Percentiles rank a stretch among this genome's conserved stretches.
Evolutionary conservation across 768 basidiomycete genomes (phyloP).

Genomic region (Pleurotus eryngii): DNA sequence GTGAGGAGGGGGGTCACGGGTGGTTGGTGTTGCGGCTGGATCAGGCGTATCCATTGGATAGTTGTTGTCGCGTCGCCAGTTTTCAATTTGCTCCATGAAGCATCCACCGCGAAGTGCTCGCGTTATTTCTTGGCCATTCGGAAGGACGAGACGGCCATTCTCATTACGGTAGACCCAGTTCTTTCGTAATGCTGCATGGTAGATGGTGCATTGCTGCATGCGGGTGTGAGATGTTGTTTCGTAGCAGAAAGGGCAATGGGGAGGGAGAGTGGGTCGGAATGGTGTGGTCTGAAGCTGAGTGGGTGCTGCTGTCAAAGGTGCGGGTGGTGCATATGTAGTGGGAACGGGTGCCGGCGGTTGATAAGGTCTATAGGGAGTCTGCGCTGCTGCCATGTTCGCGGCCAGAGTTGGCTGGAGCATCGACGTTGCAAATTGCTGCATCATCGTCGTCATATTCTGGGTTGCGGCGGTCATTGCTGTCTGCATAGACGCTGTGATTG

Average conservation of each 20-base stretch:
- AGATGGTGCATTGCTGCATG: not conserved
- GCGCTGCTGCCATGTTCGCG: not conserved
- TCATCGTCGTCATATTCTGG: not conserved
- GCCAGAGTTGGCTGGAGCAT: not conserved
- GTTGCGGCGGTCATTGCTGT: not conserved
- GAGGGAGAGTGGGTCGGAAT: not conserved
- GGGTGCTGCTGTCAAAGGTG: not conserved
- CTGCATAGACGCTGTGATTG: not conserved
- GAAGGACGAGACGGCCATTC: not conserved
- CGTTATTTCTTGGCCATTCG: not conserved
- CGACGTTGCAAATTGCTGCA: not conserved
- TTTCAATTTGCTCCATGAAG: slow-evolving; percentile 2
- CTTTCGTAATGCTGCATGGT: not conserved
- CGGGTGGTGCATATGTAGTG: not conserved
- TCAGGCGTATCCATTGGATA: not conserved
- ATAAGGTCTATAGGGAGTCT: not conserved
- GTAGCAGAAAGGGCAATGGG: not conserved
- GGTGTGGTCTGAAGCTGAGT: not conserved
- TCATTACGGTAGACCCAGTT: not conserved
- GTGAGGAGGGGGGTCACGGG: not conserved
- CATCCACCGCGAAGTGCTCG: not conserved
- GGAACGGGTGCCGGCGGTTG: not conserved
- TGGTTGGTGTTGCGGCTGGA: not conserved
- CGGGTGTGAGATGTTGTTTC: not conserved
- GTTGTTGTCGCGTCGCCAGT: not conserved